These are phyloP conservation scores for Sporisorium graminicola DNA, from an alignment of 1,284 basidiomycete genomes.

Conservation along the genomic window DNA sequence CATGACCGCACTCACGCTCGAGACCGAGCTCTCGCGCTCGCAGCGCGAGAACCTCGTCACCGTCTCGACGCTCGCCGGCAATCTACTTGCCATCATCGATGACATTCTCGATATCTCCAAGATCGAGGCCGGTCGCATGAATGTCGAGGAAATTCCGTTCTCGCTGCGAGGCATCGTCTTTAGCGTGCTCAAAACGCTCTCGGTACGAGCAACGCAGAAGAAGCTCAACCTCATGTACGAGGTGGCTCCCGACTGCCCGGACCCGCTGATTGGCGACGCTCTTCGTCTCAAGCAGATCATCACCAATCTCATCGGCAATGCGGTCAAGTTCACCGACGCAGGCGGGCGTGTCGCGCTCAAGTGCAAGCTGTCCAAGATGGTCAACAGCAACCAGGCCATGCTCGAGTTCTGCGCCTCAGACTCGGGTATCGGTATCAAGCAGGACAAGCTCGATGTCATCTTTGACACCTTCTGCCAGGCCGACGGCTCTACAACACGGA, in stretches of 20 bases:
- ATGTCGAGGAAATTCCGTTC: conserved; percentile 98
- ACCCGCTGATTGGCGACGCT: conserved; percentile 96
- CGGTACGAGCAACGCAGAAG: conserved; percentile 97
- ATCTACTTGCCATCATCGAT: conserved; percentile 89
- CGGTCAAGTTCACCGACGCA: conserved; percentile 79
- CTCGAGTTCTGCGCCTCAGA: conserved; percentile 98
- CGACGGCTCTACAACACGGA: conserved; percentile 78
- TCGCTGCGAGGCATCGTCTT: conserved; percentile 97
- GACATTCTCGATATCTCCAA: conserved; percentile 70
- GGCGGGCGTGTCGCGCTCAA: conserved; percentile 93
- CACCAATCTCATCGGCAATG: conserved; percentile 65
- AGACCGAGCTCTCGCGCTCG: conserved; percentile 87
- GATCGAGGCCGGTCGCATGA: conserved; percentile 95
- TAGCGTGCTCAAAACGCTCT: conserved; percentile 96
- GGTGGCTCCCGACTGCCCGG: conserved; percentile 94
- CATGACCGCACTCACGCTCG: conserved; percentile 97
- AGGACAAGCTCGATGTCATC: conserved; percentile 97
- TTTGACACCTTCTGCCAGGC: conserved; percentile 99
- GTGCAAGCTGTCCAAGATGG: conserved; percentile 78
- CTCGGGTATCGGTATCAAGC: conserved; percentile 98
- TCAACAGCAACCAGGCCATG: conserved; percentile 82
- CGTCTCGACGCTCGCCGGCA: conserved; percentile 93
- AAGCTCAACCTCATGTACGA: conserved; percentile 97
- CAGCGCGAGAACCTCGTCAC: conserved; percentile 95
- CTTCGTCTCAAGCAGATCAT: conserved; percentile 75